Percentiles rank a stretch among this genome's conserved stretches.
These are phyloP conservation scores for Oryza glaberrima DNA, from an alignment of 176 grass and related monocot species.

Conservation along the genomic window DNA sequence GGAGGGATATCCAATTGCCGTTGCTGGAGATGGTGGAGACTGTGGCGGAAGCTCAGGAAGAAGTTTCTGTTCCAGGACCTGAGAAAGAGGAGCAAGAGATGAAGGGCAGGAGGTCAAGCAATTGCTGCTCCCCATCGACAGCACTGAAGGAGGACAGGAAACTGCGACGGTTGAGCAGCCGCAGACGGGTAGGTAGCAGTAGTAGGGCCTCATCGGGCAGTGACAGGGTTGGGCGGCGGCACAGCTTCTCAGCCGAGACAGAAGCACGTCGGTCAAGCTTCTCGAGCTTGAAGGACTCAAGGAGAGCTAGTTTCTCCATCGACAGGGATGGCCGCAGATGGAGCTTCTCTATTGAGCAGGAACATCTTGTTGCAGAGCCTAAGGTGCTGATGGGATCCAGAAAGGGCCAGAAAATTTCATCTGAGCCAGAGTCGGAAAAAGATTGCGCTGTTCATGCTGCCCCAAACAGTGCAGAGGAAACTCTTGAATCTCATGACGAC, in stretches of 20 bases:
- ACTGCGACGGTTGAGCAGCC: slow-evolving; percentile 55
- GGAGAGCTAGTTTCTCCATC: slow-evolving; percentile 86
- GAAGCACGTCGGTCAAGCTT: slow-evolving; percentile 67
- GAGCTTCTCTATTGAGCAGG: slow-evolving; percentile 93
- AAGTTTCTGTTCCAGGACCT: background rate
- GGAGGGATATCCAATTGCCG: background rate
- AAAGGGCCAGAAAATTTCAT: slow-evolving; percentile 59
- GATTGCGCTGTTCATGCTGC: slow-evolving; percentile 38
- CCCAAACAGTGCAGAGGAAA: slow-evolving; percentile 51
- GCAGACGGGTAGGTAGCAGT: slow-evolving; percentile 47
- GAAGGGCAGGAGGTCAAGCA: slow-evolving; percentile 63
- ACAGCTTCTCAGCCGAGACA: slow-evolving; percentile 85
- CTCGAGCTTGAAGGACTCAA: slow-evolving; percentile 66
- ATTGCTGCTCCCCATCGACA: slow-evolving; percentile 51
- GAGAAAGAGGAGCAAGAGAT: slow-evolving; percentile 40
- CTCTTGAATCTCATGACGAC: slow-evolving; percentile 37
- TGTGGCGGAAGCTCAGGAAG: background rate
- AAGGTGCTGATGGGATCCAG: slow-evolving; percentile 62
- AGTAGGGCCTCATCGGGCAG: slow-evolving; percentile 50
- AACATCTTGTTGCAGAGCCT: slow-evolving; percentile 69
- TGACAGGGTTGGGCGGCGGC: slow-evolving; percentile 62
- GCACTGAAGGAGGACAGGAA: slow-evolving; percentile 65
- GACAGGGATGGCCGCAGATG: slow-evolving; percentile 74
- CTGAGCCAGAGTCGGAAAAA: slow-evolving; percentile 52
- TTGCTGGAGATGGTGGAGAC: slow-evolving; percentile 14